Percentiles rank a stretch among this genome's conserved stretches.
phyloP scores from a whole-genome alignment of 1,284 basidiomycete species.

The Cutaneotrichosporon sp. region DNA sequence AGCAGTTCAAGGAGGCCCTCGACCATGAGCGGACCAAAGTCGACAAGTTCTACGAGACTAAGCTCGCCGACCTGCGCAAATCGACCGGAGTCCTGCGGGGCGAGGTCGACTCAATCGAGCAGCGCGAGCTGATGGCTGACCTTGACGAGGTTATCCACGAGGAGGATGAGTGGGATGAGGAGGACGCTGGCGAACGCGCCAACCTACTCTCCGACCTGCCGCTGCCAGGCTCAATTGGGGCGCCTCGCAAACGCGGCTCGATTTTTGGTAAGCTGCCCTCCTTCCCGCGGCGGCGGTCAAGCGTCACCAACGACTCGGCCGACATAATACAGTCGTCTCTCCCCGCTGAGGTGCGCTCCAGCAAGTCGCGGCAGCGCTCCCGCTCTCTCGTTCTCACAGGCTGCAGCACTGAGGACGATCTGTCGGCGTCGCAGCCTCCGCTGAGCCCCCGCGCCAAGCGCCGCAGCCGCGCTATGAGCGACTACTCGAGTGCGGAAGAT shows the following conservation, averaged over 20 bases:
- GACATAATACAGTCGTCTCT: slow-evolving; percentile 49
- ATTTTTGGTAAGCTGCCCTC: slow-evolving; percentile 29
- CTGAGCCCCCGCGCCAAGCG: slow-evolving; percentile 22
- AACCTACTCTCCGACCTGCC: slow-evolving; percentile 18
- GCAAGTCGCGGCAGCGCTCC: slow-evolving; percentile 20
- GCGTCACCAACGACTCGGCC: slow-evolving; percentile 36
- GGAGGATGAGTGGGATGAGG: slow-evolving; percentile 56
- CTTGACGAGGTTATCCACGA: slow-evolving; percentile 57
- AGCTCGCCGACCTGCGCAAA: slow-evolving; percentile 69
- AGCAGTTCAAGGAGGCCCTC: slow-evolving; percentile 73
- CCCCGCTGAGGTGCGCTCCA: slow-evolving; percentile 28
- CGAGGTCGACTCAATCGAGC: slow-evolving; percentile 67
- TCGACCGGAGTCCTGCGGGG: slow-evolving; percentile 66
- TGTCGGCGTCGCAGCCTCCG: neutral
- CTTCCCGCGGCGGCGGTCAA: slow-evolving; percentile 8
- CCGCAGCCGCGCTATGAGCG: slow-evolving; percentile 29
- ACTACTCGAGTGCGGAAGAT: slow-evolving; percentile 34
- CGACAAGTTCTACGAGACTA: slow-evolving; percentile 71
- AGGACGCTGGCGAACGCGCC: slow-evolving; percentile 60
- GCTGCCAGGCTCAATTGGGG: slow-evolving; percentile 13
- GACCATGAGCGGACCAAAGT: slow-evolving; percentile 85
- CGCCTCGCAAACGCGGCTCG: slow-evolving; percentile 25
- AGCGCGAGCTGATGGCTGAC: slow-evolving; percentile 57
- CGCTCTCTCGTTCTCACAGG: slow-evolving; percentile 14
- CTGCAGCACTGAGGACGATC: neutral